A percentile compares a stretch with the other conserved stretches of the same genome.
Evolutionary conservation across 1,139 yeast genomes (phyloP).

Genomic region (Geotrichum carabidarum): DNA sequence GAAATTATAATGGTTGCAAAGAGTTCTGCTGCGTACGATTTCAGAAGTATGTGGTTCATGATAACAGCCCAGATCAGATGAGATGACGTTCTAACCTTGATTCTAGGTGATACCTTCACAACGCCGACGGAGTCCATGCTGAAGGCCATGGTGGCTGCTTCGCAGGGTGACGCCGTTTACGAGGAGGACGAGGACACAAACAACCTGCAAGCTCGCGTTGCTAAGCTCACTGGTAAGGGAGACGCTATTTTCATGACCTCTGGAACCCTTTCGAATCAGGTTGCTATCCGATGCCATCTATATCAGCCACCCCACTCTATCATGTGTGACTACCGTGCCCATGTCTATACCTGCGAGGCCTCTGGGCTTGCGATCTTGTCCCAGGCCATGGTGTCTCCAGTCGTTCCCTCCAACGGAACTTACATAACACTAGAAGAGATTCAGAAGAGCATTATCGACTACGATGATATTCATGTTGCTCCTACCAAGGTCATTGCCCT

Average conservation of each 20-base stretch:
- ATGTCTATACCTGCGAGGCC: slow-evolving; percentile 78
- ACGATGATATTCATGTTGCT: slow-evolving; percentile 81
- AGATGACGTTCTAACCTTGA: too few relatives aligned
- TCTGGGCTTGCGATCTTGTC: slow-evolving; percentile 86
- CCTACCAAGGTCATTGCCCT: slow-evolving; percentile 81
- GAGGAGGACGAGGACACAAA: slow-evolving; percentile 72
- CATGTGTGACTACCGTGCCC: slow-evolving; percentile 80
- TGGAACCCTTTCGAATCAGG: slow-evolving; percentile 88
- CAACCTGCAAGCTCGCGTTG: slow-evolving; percentile 60
- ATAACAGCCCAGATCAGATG: background rate
- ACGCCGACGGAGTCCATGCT: slow-evolving; percentile 80
- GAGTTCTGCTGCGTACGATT: slow-evolving; percentile 27
- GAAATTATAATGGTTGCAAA: background rate
- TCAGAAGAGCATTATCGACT: slow-evolving; percentile 57
- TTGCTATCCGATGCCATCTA: slow-evolving; percentile 73
- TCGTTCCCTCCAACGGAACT: slow-evolving; percentile 65
- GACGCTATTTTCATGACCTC: slow-evolving; percentile 81
- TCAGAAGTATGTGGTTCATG: slow-evolving; percentile 24
- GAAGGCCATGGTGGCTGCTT: slow-evolving; percentile 52
- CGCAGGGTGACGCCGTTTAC: slow-evolving; percentile 85
- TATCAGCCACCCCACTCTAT: slow-evolving; percentile 83
- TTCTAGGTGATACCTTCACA: slow-evolving; percentile 75
- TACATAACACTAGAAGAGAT: slow-evolving; percentile 80
- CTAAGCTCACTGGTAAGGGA: slow-evolving; percentile 70
- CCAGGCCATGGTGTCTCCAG: slow-evolving; percentile 89